Evolutionary conservation across 192 early-diverging fungal genomes (phyloP).

Genomic region (Phlyctochytrium arcticum): DNA sequence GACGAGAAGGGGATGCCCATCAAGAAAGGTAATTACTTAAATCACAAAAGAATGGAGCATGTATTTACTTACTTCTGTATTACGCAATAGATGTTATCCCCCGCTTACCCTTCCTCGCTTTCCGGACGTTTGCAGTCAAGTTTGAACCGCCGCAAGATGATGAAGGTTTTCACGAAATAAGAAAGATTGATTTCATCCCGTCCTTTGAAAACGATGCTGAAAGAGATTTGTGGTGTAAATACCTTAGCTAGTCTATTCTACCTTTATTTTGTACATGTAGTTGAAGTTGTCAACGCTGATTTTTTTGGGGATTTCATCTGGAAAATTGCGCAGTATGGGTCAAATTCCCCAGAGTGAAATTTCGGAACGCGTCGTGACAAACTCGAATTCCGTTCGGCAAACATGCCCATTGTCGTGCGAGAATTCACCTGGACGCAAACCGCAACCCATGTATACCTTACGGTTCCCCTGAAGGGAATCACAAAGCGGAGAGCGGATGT

Average conservation of each 20-base stretch:
- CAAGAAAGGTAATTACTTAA: neutral
- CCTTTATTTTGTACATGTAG: constrained; percentile 11
- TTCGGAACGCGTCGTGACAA: no score
- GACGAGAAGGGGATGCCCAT: neutral
- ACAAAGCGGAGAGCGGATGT: constrained; percentile 41
- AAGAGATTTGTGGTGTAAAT: constrained; percentile 56
- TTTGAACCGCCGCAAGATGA: constrained; percentile 41
- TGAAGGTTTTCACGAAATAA: constrained; percentile 63
- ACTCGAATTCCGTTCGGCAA: no score
- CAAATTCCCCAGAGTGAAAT: no score
- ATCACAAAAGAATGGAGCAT: neutral
- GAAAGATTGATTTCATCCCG: constrained; percentile 55
- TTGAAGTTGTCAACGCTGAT: neutral
- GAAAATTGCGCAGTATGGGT: no score
- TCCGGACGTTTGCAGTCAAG: constrained; percentile 39
- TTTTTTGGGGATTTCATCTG: no score
- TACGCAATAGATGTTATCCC: neutral
- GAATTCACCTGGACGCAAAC: constrained; percentile 34
- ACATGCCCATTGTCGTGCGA: constrained; percentile 43
- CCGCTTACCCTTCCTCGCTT: constrained; percentile 52
- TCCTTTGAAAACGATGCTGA: constrained; percentile 44
- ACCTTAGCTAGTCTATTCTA: no score
- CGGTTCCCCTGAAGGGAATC: constrained; percentile 40
- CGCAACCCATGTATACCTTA: constrained; percentile 22
- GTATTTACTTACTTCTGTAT: neutral